These are phyloP conservation scores for Vigna unguiculata DNA, from an alignment of 306 rosid genomes.

Conservation along the genomic window DNA sequence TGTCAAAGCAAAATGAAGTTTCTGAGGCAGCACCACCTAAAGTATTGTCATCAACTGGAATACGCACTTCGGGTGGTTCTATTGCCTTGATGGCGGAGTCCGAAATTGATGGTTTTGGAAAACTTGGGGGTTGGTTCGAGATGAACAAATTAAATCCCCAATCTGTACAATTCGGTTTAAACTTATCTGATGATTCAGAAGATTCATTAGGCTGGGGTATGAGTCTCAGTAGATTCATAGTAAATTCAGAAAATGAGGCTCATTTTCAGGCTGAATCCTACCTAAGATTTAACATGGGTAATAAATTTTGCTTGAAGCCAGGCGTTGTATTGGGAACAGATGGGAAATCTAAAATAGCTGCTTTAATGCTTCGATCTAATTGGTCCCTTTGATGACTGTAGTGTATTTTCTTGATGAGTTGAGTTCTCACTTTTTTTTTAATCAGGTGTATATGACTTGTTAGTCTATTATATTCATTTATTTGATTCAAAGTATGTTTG, in stretches of 20 bases:
- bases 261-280: conserved; percentile 82
- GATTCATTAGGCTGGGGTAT: conserved; percentile 86
- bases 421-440: conserved; percentile 4
- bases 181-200: conserved; percentile 70
- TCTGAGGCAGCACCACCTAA: conserved; percentile 54
- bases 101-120: conserved; percentile 66
- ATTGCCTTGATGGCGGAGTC: conserved; percentile 70
- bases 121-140: conserved; percentile 89
- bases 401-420: not conserved
- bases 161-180: conserved; percentile 66
- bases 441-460: conserved; percentile 31
- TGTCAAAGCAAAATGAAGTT: conserved; percentile 35
- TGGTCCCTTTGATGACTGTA: conserved; percentile 69
- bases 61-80: conserved; percentile 52
- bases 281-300: conserved; percentile 67
- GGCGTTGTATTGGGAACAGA: conserved; percentile 68
- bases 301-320: conserved; percentile 75
- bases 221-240: conserved; percentile 64
- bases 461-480: conserved; percentile 24
- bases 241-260: conserved; percentile 49
- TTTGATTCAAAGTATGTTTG: not conserved
- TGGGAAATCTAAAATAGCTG: conserved; percentile 60
- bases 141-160: conserved; percentile 59
- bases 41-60: conserved; percentile 39
- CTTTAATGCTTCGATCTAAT: conserved; percentile 73